Percentiles rank a stretch among this genome's conserved stretches.
Conservation (phyloP, 768 basidiomycete species). For the Zangia roseola region DNA sequence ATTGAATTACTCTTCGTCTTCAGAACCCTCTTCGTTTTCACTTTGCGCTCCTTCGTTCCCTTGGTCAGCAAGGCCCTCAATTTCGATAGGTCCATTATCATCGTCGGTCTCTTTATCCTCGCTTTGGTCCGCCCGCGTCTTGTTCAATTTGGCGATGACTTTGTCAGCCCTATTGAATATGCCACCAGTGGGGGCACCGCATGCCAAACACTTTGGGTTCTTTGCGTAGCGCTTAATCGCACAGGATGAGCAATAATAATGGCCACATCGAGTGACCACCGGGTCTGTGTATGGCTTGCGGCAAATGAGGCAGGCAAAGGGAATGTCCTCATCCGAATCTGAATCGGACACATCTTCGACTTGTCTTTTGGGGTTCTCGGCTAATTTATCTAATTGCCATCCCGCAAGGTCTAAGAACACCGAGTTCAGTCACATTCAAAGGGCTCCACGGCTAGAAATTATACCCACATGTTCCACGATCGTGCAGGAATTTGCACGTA, state of each 20-base stretch:
- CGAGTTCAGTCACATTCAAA: constrained; percentile 9
- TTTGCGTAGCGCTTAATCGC: constrained; percentile 93
- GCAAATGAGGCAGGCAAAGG: constrained; percentile 98
- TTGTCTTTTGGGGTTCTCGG: constrained; percentile 68
- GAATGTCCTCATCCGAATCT: constrained; percentile 84
- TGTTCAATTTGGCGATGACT: constrained; percentile 83
- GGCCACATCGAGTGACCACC: constrained; percentile 92
- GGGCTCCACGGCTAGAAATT: not conserved
- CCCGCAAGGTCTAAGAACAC: constrained; percentile 77
- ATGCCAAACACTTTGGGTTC: constrained; percentile 95
- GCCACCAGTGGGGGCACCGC: constrained; percentile 88
- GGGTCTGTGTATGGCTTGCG: constrained; percentile 94
- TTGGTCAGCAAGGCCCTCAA: constrained; percentile 53
- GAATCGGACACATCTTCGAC: constrained; percentile 56
- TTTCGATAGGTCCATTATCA: constrained; percentile 46
- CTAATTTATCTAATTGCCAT: constrained; percentile 96
- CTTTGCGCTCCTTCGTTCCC: constrained; percentile 27
- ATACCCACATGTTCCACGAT: constrained; percentile 87
- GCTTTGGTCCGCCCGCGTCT: constrained; percentile 56
- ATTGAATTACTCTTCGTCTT: constrained; percentile 29
- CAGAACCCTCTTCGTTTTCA: constrained; percentile 27
- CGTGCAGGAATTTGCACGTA: constrained; percentile 98
- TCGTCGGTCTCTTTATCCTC: constrained; percentile 46
- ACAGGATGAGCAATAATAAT: constrained; percentile 94
- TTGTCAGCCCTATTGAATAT: constrained; percentile 97